Evolutionary conservation across 257 asterid species (phyloP).

Genomic region (Craterostigma plantagineum): DNA sequence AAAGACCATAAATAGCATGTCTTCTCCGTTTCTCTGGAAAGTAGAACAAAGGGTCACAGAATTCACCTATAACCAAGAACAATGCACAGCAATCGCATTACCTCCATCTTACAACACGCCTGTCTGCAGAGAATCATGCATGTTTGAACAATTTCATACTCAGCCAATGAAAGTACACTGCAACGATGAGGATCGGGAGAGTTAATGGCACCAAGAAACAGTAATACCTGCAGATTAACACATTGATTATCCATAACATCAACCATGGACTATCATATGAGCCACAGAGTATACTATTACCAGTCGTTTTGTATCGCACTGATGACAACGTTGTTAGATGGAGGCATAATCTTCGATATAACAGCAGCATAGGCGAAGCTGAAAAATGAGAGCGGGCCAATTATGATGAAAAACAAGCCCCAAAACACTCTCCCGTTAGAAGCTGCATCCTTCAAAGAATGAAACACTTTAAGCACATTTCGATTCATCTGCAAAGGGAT

Average conservation of each 20-base stretch:
- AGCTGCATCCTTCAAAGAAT: conserved; percentile 10
- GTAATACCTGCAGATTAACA: conserved; percentile 42
- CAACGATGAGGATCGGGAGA: conserved; percentile 41
- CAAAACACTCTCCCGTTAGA: conserved; percentile 22
- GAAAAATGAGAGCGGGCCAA: conserved; percentile 23
- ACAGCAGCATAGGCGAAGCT: conserved; percentile 34
- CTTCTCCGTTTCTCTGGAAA: too few relatives aligned
- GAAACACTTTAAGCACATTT: conserved; percentile 11
- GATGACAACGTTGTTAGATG: conserved; percentile 27
- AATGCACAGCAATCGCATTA: too few relatives aligned
- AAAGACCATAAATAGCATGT: too few relatives aligned
- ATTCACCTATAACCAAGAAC: too few relatives aligned
- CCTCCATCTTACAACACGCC: too few relatives aligned
- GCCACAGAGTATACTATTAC: conserved; percentile 10
- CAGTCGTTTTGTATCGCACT: conserved; percentile 46
- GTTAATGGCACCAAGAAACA: conserved; percentile 75
- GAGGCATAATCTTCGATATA: conserved; percentile 37
- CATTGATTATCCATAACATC: too few relatives aligned
- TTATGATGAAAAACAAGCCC: conserved; percentile 31
- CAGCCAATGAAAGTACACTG: conserved; percentile 66
- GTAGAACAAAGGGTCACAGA: too few relatives aligned
- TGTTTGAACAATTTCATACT: conserved; percentile 89
- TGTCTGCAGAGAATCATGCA: conserved; percentile 19
- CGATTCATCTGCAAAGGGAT: conserved; percentile 11
- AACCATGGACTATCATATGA: neutral